phyloP scores from a whole-genome alignment of 2,329 filamentous ascomycete genomes.

The Cordyceps javanica region DNA sequence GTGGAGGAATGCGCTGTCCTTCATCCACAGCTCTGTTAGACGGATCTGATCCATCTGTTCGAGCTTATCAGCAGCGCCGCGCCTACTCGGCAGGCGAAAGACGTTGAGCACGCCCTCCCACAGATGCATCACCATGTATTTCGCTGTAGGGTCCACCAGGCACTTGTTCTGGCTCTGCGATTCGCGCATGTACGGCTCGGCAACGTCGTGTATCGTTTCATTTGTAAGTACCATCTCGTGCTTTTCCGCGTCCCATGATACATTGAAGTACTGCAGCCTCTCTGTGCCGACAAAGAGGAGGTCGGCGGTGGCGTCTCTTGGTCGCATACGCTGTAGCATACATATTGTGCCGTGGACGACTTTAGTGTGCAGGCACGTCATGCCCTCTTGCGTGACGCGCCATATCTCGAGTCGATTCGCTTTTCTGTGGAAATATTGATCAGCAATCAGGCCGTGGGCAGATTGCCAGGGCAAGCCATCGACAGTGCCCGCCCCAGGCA shows the following conservation, averaged over 20 bases:
- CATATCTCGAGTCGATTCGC: constrained; percentile 84
- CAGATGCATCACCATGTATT: constrained; percentile 50
- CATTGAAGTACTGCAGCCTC: constrained; percentile 81
- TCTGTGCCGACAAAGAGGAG: constrained; percentile 91
- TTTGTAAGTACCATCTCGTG: constrained; percentile 45
- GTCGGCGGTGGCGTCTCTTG: constrained; percentile 67
- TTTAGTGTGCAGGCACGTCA: constrained; percentile 60
- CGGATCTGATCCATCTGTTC: constrained; percentile 49
- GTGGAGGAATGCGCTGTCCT: constrained; percentile 50
- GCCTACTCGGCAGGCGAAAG: constrained; percentile 43
- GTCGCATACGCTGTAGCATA: constrained; percentile 74
- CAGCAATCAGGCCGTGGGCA: constrained; percentile 19
- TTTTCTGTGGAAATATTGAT: constrained; percentile 49
- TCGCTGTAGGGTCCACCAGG: constrained; percentile 72
- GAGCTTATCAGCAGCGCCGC: constrained; percentile 37
- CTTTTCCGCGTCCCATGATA: constrained; percentile 67
- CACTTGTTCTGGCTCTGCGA: constrained; percentile 78
- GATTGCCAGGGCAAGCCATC: background rate
- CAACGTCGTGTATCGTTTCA: constrained; percentile 45
- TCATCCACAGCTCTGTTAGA: constrained; percentile 54
- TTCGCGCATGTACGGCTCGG: constrained; percentile 62
- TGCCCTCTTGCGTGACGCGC: constrained; percentile 56
- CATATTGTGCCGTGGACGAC: constrained; percentile 79
- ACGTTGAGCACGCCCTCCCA: constrained; percentile 56
- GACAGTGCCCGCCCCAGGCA: background rate